A percentile compares a stretch with the other conserved stretches of the same genome.
phyloP scores from a whole-genome alignment of 1,139 yeast species.

The Geotrichum carabidarum region DNA sequence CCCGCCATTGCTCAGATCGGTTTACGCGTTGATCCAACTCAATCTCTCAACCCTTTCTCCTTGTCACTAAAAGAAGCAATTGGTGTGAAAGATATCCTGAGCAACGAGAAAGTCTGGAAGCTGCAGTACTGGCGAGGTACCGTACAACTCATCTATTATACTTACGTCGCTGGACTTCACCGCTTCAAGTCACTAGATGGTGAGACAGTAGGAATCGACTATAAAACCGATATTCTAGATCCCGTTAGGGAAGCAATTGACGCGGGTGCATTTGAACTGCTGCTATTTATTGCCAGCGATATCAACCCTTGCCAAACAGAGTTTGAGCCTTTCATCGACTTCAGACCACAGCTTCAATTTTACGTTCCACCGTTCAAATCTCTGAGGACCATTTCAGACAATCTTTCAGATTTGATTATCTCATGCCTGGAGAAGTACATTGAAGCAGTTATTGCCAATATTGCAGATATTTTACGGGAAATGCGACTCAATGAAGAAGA shows the following conservation, averaged over 20 bases:
- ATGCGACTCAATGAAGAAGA: constrained; percentile 87
- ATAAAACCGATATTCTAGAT: constrained; percentile 42
- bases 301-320: constrained; percentile 43
- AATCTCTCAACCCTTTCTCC: constrained; percentile 11
- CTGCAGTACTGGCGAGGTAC: constrained; percentile 46
- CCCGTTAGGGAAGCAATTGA: constrained; percentile 51
- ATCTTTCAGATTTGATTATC: constrained; percentile 23
- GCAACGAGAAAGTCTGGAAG: constrained; percentile 27
- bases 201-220: constrained; percentile 33
- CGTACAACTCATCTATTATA: constrained; percentile 55
- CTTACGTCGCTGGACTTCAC: constrained; percentile 60
- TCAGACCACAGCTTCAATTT: constrained; percentile 61
- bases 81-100: constrained; percentile 1
- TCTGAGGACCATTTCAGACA: constrained; percentile 23
- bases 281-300: constrained; percentile 68
- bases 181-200: constrained; percentile 20
- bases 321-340: constrained; percentile 45
- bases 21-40: constrained; percentile 17
- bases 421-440: constrained; percentile 43
- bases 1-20: constrained; percentile 40
- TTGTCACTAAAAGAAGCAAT: constrained; percentile 7
- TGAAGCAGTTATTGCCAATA: constrained; percentile 58
- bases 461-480: constrained; percentile 74
- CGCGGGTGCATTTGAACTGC: constrained; percentile 74
- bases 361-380: constrained; percentile 33